Evolutionary conservation across 2,329 filamentous ascomycete genomes (phyloP), one percentile per base, ranked within the genome.

Genomic region (Arthroderma uncinatum): DNA sequence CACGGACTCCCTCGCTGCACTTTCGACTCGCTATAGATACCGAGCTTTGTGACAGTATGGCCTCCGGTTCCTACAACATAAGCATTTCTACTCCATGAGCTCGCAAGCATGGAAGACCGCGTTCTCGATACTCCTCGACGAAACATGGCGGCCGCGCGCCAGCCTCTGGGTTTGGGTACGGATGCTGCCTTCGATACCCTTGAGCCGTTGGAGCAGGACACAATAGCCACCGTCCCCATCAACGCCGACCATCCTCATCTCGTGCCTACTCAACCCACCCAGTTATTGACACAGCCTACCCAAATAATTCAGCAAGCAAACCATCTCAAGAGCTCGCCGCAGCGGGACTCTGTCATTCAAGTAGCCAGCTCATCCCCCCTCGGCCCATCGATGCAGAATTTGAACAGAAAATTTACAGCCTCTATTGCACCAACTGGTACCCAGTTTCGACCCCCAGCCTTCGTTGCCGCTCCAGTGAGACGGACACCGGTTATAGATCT

Each of bases 341-440:
- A 55, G 12, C 54, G 54, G 21, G 53, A 64, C 39, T 63, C 69
- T 53, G 68, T 79, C 54, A 76, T 96, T 57, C 91, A 95, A 70
- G 91, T 96, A 2, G 84, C 86, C 30, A 88, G 89, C n/a, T 96
- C 91, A 2, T 96, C 92, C 0, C 91, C 90, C 1, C 78, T 84
- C 58, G 79, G 80, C 59, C 71, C 75, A n/a, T 68, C 73, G 12
- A 66, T 70, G 25, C 69, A 74, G 42, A 70, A 70, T 23, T 69
- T 74, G 36, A 70, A 73, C n/a, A 69, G 72, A 36, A 68, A 68
- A 56, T 66, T 56, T 58, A 81, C 79, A 21, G 83, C 77, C 60
- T 73, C 82, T 47, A 86, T 94, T 76, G 87, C 88, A 36, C 87
- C 89, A 28, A 80, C 83, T 48, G 87, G 89, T 5, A 94, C 89